Conservation (phyloP, 441 rosid genomes). For the Breynia disticha region DNA sequence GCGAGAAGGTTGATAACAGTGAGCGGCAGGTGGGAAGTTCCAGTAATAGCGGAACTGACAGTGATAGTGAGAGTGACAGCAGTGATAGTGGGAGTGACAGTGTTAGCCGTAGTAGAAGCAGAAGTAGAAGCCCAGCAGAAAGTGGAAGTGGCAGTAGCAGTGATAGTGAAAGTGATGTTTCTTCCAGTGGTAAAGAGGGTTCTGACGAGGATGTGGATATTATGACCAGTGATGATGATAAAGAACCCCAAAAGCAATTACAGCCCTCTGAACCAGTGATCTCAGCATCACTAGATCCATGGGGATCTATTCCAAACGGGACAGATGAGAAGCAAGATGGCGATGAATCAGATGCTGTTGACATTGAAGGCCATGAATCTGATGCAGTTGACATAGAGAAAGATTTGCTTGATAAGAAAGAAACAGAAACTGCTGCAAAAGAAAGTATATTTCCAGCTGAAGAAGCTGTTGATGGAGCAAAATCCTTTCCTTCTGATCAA, state of each 20-base stretch:
- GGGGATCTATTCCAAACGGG: conserved; percentile 29
- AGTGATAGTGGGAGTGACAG: conserved; percentile 65
- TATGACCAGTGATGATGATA: conserved; percentile 79
- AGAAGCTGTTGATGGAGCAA: conserved; percentile 31
- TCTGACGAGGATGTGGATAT: conserved; percentile 97
- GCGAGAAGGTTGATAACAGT: conserved; percentile 61
- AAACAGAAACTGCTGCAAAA: conserved; percentile 31
- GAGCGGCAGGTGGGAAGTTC: conserved; percentile 67
- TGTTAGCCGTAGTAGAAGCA: conserved; percentile 45
- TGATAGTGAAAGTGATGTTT: conserved; percentile 83
- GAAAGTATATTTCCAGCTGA: conserved; percentile 26
- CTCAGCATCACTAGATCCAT: conserved; percentile 23
- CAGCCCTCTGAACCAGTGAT: conserved; percentile 31
- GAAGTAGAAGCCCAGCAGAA: conserved; percentile 40
- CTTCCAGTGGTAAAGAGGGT: conserved; percentile 79
- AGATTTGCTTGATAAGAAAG: conserved; percentile 47
- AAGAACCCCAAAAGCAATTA: conserved; percentile 34
- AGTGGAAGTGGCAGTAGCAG: conserved; percentile 81
- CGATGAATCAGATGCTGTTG: conserved; percentile 39
- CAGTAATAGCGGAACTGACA: conserved; percentile 77
- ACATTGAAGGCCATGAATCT: conserved; percentile 44
- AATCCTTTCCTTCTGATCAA: conserved; percentile 24
- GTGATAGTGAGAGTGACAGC: conserved; percentile 63
- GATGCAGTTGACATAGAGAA: conserved; percentile 51
- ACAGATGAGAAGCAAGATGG: conserved; percentile 36